Evolutionary conservation across 352 stramenopile genomes (phyloP).

Genomic region (Phytophthora hybrid): DNA sequence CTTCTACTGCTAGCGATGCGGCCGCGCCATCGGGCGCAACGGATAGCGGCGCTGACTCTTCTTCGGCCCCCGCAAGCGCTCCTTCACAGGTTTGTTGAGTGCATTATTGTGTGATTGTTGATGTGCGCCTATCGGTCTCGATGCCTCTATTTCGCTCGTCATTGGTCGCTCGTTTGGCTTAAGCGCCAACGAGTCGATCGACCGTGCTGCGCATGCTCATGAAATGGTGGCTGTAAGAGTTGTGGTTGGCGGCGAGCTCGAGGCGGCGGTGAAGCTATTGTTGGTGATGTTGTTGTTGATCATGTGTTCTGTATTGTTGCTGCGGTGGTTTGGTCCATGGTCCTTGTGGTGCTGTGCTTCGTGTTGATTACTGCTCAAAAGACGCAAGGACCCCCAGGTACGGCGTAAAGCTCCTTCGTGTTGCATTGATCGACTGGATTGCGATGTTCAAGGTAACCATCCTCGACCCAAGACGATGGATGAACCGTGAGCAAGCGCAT

Average conservation of each 20-base stretch:
- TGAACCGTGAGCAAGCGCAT: slow-evolving; percentile 4
- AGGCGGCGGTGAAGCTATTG: slow-evolving; percentile 42
- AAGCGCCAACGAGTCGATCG: slow-evolving; percentile 15
- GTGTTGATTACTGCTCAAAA: slow-evolving; percentile 42
- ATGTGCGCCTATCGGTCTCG: slow-evolving; percentile 34
- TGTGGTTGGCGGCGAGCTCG: slow-evolving; percentile 26
- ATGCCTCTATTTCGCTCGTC: slow-evolving; percentile 35
- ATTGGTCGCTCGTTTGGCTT: slow-evolving; percentile 16
- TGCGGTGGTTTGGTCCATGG: slow-evolving; percentile 36
- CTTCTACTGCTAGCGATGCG: slow-evolving; percentile 18
- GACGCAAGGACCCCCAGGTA: slow-evolving; percentile 71
- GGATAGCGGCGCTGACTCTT: slow-evolving; percentile 22
- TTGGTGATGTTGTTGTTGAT: slow-evolving; percentile 53
- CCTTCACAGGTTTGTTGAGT: slow-evolving; percentile 77
- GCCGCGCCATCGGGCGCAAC: slow-evolving; percentile 19
- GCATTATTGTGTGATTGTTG: slow-evolving; percentile 44
- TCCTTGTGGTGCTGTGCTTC: slow-evolving; percentile 43
- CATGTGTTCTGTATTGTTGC: slow-evolving; percentile 38
- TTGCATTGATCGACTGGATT: slow-evolving; percentile 30
- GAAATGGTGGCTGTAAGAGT: slow-evolving; percentile 3
- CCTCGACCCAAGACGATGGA: background rate
- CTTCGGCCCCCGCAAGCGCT: slow-evolving; percentile 23
- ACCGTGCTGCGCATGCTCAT: slow-evolving; percentile 24
- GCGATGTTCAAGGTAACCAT: slow-evolving; percentile 17
- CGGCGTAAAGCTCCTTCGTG: slow-evolving; percentile 45